Evolutionary conservation across 306 rosid genomes (phyloP).

Genomic region (Castanopsis chinensis): DNA sequence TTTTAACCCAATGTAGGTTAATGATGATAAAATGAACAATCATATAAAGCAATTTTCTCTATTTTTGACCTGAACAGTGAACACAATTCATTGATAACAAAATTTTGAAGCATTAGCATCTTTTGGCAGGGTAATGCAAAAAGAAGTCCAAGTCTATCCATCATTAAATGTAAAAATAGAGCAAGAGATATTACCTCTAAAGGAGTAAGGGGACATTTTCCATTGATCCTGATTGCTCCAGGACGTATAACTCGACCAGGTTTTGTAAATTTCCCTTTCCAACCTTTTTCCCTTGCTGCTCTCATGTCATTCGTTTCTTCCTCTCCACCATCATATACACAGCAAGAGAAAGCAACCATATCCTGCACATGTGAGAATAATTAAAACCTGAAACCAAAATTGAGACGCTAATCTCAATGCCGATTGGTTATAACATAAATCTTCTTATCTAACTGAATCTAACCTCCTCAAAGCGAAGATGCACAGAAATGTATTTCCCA

Average conservation of each 20-base stretch:
- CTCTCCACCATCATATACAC: slow-evolving; percentile 85
- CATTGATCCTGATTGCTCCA: slow-evolving; percentile 90
- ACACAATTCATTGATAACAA: neutral
- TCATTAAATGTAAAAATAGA: neutral
- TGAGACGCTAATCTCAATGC: slow-evolving; percentile 8
- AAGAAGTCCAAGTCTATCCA: neutral
- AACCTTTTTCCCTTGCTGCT: slow-evolving; percentile 97
- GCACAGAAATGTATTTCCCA: slow-evolving; percentile 90
- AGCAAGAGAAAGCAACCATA: slow-evolving; percentile 99
- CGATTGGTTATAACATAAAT: slow-evolving; percentile 3
- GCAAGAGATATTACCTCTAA: slow-evolving; percentile 57
- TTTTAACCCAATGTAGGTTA: neutral
- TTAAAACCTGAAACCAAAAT: slow-evolving; percentile 22
- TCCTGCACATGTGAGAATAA: slow-evolving; percentile 54
- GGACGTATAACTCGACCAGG: slow-evolving; percentile 97
- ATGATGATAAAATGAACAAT: neutral
- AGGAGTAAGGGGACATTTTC: slow-evolving; percentile 98
- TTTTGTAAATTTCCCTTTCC: slow-evolving; percentile 96
- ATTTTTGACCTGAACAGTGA: neutral
- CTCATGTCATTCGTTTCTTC: slow-evolving; percentile 78
- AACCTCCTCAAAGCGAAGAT: slow-evolving; percentile 99
- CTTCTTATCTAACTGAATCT: slow-evolving; percentile 13
- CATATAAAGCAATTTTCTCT: neutral
- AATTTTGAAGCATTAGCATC: neutral
- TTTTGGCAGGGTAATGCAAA: neutral